Base-by-base conservation (phyloP, 768 basidiomycete genomes). In the Mycena metata region DNA sequence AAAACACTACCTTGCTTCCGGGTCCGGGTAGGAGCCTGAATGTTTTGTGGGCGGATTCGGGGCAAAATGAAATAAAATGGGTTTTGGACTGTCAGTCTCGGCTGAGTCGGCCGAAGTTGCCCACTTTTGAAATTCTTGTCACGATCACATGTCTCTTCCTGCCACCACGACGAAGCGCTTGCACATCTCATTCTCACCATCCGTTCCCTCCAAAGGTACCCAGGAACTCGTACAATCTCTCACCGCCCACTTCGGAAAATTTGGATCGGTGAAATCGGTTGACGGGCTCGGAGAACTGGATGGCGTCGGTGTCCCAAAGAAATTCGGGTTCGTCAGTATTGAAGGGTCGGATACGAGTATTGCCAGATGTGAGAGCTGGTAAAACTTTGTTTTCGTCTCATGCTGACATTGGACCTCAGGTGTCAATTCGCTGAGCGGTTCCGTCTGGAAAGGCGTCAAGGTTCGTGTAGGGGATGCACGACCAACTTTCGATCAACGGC, bases 371-470 rank as follows among this genome's bases (percentile, higher is more conserved):
- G 72, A 65, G 88, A 79, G 33, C 19, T 10, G 10, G 12, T 24
- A 33, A 33, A 13, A 11, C 16, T 69, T 15, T n/a, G 49, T 13
- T 30, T 21, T 19, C 19, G 10, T 50, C 47, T 12, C 64, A 16
- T 26, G 12, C 47, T 51, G 16, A 58, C 59, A 30, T 33, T 41
- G 42, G 21, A 39, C 33, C 35, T 8, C 49, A 94, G 93, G 93
- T 77, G 82, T 93, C 77, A 94, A 89, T 75, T 77, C 88, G 3
- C 84, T 96, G 30, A 94, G 91, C 67, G 94, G 95, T 39, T 88
- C 91, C 8, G 92, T 88, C 0, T 96, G 93, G 92, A 95, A 94
- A 80, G 95, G 95, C n/a, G 81, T 93, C 23, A 95, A 92, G 71
- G 80, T 96, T 36, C 86, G 93, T 19, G 86, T 96, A 41, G 93